Conservation (phyloP, 352 stramenopile species). For the Phytophthora constricta region DNA sequence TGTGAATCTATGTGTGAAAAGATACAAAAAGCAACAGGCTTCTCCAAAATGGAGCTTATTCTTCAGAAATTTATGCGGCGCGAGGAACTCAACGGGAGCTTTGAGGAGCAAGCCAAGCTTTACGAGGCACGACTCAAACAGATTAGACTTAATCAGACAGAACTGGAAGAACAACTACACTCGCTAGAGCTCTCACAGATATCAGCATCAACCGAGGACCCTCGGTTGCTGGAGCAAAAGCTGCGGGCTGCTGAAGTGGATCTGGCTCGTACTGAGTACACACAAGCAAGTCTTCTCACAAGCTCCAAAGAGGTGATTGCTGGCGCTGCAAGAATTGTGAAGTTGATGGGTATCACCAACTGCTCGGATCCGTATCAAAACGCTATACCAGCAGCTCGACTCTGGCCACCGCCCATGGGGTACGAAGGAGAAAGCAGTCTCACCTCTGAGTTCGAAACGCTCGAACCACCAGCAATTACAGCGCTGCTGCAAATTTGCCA, state of each 20-base stretch:
- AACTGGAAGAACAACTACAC: constrained; percentile 77
- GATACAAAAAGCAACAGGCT: constrained; percentile 83
- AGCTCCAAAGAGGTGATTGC: constrained; percentile 81
- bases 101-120: constrained; percentile 85
- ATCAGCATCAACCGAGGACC: constrained; percentile 57
- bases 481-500: constrained; percentile 78
- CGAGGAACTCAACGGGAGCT: constrained; percentile 80
- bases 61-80: constrained; percentile 81
- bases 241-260: constrained; percentile 76
- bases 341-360: constrained; percentile 78
- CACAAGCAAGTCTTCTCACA: constrained; percentile 67
- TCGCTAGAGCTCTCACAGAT: constrained; percentile 72
- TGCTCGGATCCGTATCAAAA: constrained; percentile 66
- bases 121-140: constrained; percentile 83
- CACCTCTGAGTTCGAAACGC: constrained; percentile 73
- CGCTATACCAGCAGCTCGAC: constrained; percentile 54
- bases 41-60: constrained; percentile 79
- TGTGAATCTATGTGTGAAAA: constrained; percentile 86
- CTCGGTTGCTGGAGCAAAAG: constrained; percentile 72
- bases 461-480: constrained; percentile 66
- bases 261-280: constrained; percentile 66
- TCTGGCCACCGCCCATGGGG: constrained; percentile 67
- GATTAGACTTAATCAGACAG: constrained; percentile 73
- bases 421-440: constrained; percentile 59
- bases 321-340: constrained; percentile 70